phyloP scores from a whole-genome alignment of 805 yeast species.

The Teunomyces pallodes region DNA sequence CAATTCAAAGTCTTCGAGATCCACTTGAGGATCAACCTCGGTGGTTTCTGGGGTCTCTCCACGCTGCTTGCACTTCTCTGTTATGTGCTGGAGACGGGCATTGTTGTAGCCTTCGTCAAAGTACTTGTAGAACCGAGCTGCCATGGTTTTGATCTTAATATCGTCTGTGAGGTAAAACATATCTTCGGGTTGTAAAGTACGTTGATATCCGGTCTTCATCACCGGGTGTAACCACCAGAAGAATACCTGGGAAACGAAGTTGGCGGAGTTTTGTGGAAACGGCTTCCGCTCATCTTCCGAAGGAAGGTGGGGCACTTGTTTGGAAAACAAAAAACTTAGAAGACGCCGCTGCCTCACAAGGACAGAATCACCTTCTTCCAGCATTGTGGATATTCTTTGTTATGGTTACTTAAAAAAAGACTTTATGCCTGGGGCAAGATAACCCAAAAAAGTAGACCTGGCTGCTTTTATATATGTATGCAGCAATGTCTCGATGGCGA shows the following conservation, averaged over 20 bases:
- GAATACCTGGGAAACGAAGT: slow-evolving; percentile 41
- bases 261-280: slow-evolving; percentile 44
- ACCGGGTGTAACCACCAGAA: slow-evolving; percentile 72
- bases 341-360: slow-evolving; percentile 30
- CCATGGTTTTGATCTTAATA: slow-evolving; percentile 32
- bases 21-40: slow-evolving; percentile 19
- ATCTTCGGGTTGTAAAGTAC: slow-evolving; percentile 68
- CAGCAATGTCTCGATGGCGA: not conserved
- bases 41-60: slow-evolving; percentile 19
- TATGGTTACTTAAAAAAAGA: not conserved
- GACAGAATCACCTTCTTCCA: not conserved
- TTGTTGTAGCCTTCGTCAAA: slow-evolving; percentile 10
- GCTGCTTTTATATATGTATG: not conserved
- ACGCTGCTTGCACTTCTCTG: slow-evolving; percentile 25
- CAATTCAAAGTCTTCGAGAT: slow-evolving; percentile 29
- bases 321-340: slow-evolving; percentile 32
- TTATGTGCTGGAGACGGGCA: slow-evolving; percentile 18
- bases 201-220: slow-evolving; percentile 63
- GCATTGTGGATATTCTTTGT: not conserved
- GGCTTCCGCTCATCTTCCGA: slow-evolving; percentile 45
- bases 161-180: slow-evolving; percentile 41
- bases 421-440: not conserved
- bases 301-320: slow-evolving; percentile 50
- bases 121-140: slow-evolving; percentile 20
- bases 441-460: too few relatives aligned